Evolutionary conservation across 768 basidiomycete species (phyloP).

Genomic region (Harrya chromipes): DNA sequence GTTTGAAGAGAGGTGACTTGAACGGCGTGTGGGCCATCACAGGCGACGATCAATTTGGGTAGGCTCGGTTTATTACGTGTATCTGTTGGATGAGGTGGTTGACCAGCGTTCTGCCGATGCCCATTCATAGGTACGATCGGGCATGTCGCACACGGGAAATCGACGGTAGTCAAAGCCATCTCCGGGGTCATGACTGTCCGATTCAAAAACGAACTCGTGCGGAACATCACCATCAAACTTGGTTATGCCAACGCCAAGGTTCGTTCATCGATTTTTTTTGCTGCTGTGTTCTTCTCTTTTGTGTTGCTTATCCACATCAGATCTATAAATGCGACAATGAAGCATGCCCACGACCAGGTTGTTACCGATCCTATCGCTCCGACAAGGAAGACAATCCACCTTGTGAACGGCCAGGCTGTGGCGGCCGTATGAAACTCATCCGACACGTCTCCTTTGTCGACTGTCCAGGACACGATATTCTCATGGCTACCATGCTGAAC

Average conservation of each 20-base stretch:
- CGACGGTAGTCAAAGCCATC: conserved; percentile 97
- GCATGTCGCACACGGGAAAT: conserved; percentile 98
- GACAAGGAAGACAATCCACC: conserved; percentile 92
- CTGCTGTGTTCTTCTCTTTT: neutral
- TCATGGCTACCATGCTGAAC: conserved; percentile 99
- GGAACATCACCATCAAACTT: conserved; percentile 99
- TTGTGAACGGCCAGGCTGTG: conserved; percentile 93
- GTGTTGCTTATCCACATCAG: conserved; percentile 40
- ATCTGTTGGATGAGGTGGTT: neutral
- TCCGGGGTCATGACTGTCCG: conserved; percentile 97
- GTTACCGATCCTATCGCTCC: conserved; percentile 90
- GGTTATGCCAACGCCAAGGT: conserved; percentile 99
- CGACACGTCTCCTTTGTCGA: conserved; percentile 99
- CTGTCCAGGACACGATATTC: conserved; percentile 96
- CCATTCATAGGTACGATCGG: conserved; percentile 85
- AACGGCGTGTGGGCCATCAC: conserved; percentile 10
- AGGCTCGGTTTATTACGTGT: neutral
- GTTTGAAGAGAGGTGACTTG: neutral
- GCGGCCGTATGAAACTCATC: conserved; percentile 83
- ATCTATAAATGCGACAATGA: conserved; percentile 98
- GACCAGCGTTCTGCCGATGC: conserved; percentile 6
- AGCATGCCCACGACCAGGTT: conserved; percentile 89
- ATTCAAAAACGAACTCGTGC: conserved; percentile 98
- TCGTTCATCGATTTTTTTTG: conserved; percentile 26
- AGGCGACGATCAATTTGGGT: conserved; percentile 97